Conservation (phyloP, 441 rosid genomes). For the Populus hybrid region DNA sequence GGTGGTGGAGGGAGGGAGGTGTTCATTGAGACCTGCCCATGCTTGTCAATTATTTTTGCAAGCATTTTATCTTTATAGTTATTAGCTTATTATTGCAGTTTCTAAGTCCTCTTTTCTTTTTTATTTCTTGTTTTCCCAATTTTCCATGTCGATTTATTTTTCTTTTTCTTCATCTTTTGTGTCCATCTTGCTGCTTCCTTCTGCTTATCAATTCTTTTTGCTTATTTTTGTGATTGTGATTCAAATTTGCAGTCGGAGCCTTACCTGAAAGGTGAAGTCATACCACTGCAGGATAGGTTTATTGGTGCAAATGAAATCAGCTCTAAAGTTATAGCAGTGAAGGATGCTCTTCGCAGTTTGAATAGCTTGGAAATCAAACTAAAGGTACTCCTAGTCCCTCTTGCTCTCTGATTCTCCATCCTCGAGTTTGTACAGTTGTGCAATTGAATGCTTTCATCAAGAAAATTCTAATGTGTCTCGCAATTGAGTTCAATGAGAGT, state of each 20-base stretch:
- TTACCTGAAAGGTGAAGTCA: conserved; percentile 64
- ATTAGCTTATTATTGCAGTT: not conserved
- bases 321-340: conserved; percentile 37
- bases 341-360: conserved; percentile 53
- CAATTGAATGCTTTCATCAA: not conserved
- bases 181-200: not conserved
- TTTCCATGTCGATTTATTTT: not conserved
- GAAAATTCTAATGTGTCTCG: not conserved
- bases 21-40: not conserved
- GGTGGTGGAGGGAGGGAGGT: too few species aligned
- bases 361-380: conserved; percentile 73
- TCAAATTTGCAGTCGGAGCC: conserved; percentile 59
- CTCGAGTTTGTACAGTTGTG: not conserved
- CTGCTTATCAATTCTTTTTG: not conserved
- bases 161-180: not conserved
- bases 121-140: not conserved
- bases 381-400: conserved; percentile 39
- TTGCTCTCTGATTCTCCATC: not conserved
- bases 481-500: not conserved
- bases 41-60: not conserved
- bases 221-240: not conserved
- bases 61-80: not conserved
- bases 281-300: conserved; percentile 43
- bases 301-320: conserved; percentile 26
- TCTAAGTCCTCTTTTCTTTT: not conserved